These are phyloP conservation scores for Xylaria polymorpha DNA, from an alignment of 2,329 filamentous ascomycete genomes.

Conservation along the genomic window DNA sequence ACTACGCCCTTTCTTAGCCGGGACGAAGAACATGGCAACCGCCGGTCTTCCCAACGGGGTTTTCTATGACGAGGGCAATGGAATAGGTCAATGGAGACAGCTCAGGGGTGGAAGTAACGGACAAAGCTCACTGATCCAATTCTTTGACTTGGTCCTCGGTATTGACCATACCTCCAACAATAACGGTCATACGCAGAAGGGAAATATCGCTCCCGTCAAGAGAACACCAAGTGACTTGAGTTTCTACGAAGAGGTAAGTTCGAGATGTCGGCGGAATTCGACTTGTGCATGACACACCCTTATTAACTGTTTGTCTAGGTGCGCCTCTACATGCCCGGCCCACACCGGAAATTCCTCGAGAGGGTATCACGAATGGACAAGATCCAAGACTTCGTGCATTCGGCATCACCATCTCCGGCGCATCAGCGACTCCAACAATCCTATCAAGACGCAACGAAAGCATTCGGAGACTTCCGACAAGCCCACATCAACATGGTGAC, in stretches of 20 bases:
- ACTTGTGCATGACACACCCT: not conserved
- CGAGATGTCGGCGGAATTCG: too few species aligned
- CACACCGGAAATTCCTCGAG: constrained; percentile 81
- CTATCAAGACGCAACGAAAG: constrained; percentile 79
- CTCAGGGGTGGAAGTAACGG: constrained; percentile 93
- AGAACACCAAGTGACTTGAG: constrained; percentile 45
- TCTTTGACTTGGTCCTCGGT: constrained; percentile 88
- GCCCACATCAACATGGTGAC: constrained; percentile 92
- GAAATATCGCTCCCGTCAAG: constrained; percentile 1
- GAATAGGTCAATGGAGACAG: constrained; percentile 75
- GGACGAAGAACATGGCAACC: constrained; percentile 90
- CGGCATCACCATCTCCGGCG: constrained; percentile 50
- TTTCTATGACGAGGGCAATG: constrained; percentile 81
- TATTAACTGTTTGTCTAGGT: constrained; percentile 53
- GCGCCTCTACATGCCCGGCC: constrained; percentile 89
- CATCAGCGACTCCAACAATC: constrained; percentile 57
- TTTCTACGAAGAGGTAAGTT: constrained; percentile 67
- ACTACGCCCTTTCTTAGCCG: constrained; percentile 88
- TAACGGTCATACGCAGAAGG: constrained; percentile 42
- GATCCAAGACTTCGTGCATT: constrained; percentile 73
- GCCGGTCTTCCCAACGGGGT: constrained; percentile 86
- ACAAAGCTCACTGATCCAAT: constrained; percentile 91
- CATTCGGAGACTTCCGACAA: constrained; percentile 80
- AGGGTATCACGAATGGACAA: constrained; percentile 77
- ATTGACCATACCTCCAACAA: constrained; percentile 74